Percentiles rank a stretch among this genome's conserved stretches.
phyloP scores from a whole-genome alignment of 2,329 filamentous ascomycete species.

The Colletotrichum tropicicola region DNA sequence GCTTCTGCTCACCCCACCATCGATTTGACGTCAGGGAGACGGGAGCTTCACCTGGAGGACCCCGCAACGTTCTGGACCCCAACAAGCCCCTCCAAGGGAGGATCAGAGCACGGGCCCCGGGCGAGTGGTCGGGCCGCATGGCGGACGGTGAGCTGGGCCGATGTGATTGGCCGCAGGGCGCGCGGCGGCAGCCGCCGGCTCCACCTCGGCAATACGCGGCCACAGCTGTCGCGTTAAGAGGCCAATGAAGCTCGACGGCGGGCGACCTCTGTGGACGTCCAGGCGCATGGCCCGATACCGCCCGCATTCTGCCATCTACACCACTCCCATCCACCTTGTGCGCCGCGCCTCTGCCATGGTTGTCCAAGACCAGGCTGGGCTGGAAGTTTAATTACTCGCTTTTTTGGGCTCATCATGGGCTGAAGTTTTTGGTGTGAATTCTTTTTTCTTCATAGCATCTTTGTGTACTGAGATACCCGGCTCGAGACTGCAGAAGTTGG shows the following conservation, averaged over 20 bases:
- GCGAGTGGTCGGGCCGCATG: slow-evolving; percentile 22
- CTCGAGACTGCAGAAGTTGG: not conserved
- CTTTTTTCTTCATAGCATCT: slow-evolving; percentile 8
- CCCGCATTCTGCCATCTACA: slow-evolving; percentile 10
- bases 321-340: not conserved
- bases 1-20: slow-evolving; percentile 24
- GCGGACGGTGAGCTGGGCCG: not conserved
- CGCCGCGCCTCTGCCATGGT: not conserved
- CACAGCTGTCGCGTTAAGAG: not conserved
- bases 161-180: slow-evolving; percentile 1
- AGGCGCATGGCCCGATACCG: too few species aligned
- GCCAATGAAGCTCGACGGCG: slow-evolving; percentile 13
- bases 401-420: not conserved
- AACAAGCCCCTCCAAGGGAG: slow-evolving; percentile 2
- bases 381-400: not conserved
- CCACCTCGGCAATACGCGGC: slow-evolving; percentile 5
- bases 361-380: not conserved
- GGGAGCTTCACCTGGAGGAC: slow-evolving; percentile 16
- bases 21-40: slow-evolving; percentile 29
- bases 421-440: not conserved
- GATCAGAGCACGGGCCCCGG: slow-evolving; percentile 23
- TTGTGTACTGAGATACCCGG: slow-evolving; percentile 18
- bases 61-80: slow-evolving; percentile 20
- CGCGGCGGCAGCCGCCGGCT: not conserved
- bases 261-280: not conserved